Evolutionary conservation across 768 basidiomycete species (phyloP).

Genomic region (Floccularia luteovirens): DNA sequence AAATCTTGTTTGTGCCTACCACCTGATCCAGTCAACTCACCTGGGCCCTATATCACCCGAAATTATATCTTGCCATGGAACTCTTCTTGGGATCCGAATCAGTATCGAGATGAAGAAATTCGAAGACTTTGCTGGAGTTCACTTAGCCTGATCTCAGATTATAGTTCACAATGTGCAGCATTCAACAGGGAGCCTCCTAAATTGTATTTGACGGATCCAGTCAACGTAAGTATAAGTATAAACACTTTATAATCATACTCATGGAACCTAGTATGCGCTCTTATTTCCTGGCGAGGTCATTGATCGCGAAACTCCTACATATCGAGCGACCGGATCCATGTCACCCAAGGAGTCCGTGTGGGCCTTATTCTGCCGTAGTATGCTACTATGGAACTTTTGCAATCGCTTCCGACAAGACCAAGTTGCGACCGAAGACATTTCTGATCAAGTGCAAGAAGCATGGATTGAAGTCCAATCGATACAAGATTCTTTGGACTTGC

Average conservation of each 20-base stretch:
- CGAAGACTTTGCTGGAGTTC: constrained; percentile 75
- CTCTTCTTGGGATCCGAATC: constrained; percentile 40
- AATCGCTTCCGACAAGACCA: constrained; percentile 39
- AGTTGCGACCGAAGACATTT: constrained; percentile 40
- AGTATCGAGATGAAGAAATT: constrained; percentile 62
- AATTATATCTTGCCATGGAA: constrained; percentile 57
- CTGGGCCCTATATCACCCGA: constrained; percentile 35
- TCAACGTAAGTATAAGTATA: constrained; percentile 40
- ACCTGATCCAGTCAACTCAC: constrained; percentile 21
- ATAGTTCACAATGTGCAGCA: constrained; percentile 62
- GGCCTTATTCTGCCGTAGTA: constrained; percentile 76
- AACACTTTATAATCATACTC: neutral
- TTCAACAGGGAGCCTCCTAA: constrained; percentile 50
- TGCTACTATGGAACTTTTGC: constrained; percentile 76
- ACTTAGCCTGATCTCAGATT: constrained; percentile 58
- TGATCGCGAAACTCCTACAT: constrained; percentile 36
- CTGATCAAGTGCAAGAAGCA: constrained; percentile 51
- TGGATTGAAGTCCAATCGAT: constrained; percentile 63
- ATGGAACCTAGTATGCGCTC: constrained; percentile 40
- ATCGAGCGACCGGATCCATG: constrained; percentile 30
- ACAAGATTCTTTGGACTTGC: constrained; percentile 58
- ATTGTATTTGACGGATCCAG: constrained; percentile 55
- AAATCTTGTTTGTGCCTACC: constrained; percentile 38
- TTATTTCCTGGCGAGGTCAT: constrained; percentile 71
- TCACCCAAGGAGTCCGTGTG: constrained; percentile 74